Base-by-base conservation (phyloP, 2,329 filamentous ascomycete species). In the Malbranchea cinnamomea region DNA sequence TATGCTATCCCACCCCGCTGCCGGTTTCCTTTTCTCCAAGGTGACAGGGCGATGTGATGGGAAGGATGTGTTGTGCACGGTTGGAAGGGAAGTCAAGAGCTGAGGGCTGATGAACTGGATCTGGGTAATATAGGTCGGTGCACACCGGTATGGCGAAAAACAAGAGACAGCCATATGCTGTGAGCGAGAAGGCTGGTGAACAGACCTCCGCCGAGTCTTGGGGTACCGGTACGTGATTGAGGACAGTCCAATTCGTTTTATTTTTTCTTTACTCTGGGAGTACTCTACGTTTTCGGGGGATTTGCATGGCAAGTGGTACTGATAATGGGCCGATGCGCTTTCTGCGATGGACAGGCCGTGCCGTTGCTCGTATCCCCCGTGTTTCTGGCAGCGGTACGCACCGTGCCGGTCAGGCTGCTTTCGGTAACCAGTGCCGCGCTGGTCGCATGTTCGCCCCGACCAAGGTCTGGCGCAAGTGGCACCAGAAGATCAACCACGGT, bases 381-480 rank as follows among this genome's bases (percentile, higher is more conserved):
- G 89, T 98, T 64, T 95, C 89, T 60, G 89, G 89, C 76, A 87
- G 89, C 71, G 89, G 89, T 83, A 98, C 89, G 63, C 89, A 98
- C 78, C 87, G 89, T 74, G 89, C 89, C 59, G 89, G 89, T 72
- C 89, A 98, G 74, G 89, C 89, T 65, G 89, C 89, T 52, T 98
- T 95, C 67, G 89, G 89, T 83, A 98, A 98, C 81, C 84, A 87
- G 84, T 98, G 89, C 72, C 85, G 89, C 64, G 93, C 87, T 60
- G 89, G 91, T 72, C 89, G 89, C 70, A 98, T 98, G 89, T 98
- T 98, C 70, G 89, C 89, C 51, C 89, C 89, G 49, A 98, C 89
- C 68, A 98, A 98, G 79, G 80, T 93, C 70, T 98, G 89, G 91
- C 76, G 89, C 64, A 94, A 93, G 74, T 98, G 89, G 91, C 89